A percentile compares a stretch with the other conserved stretches of the same genome.
These are phyloP conservation scores for Pluteus cervinus DNA, from an alignment of 768 basidiomycete genomes.

Conservation along the genomic window DNA sequence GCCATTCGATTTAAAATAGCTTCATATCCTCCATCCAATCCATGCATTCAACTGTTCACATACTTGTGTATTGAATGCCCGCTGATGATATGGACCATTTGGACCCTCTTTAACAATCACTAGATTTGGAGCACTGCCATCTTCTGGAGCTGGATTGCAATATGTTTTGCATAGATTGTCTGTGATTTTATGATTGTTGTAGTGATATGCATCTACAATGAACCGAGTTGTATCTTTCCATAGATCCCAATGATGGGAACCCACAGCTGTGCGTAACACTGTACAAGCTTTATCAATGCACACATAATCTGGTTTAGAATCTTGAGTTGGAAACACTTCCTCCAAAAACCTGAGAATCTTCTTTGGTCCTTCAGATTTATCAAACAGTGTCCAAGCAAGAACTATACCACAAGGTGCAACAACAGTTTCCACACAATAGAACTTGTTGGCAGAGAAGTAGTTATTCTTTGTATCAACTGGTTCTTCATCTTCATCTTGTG, in stretches of 20 bases:
- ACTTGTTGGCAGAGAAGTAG: constrained; percentile 6
- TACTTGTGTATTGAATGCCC: constrained; percentile 15
- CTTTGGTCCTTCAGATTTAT: constrained; percentile 1
- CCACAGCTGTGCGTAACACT: constrained; percentile 5
- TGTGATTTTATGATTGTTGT: constrained; percentile 9
- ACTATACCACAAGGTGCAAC: constrained; percentile 12
- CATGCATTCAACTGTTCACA: constrained; percentile 27
- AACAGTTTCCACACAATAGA: constrained; percentile 14
- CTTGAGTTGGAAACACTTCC: constrained; percentile 1
- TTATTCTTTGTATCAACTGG: constrained; percentile 5
- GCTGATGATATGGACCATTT: constrained; percentile 7
- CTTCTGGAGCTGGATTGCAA: constrained; percentile 8
- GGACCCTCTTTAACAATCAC: constrained; percentile 4
- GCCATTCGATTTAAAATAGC: constrained; percentile 20
- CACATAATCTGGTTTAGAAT: constrained; percentile 7
- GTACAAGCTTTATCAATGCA: constrained; percentile 12
- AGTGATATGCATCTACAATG: constrained; percentile 18
- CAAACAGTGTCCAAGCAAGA: constrained; percentile 12
- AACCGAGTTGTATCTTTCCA: constrained; percentile 12
- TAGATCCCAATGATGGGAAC: constrained; percentile 4
- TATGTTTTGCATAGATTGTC: constrained; percentile 10
- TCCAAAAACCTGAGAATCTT: constrained; percentile 1
- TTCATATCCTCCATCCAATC: constrained; percentile 23
- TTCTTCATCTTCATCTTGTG: neutral
- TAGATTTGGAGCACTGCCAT: constrained; percentile 10